Base-by-base conservation (phyloP, 2,329 filamentous ascomycete genomes). In the Exophiala sideris region DNA sequence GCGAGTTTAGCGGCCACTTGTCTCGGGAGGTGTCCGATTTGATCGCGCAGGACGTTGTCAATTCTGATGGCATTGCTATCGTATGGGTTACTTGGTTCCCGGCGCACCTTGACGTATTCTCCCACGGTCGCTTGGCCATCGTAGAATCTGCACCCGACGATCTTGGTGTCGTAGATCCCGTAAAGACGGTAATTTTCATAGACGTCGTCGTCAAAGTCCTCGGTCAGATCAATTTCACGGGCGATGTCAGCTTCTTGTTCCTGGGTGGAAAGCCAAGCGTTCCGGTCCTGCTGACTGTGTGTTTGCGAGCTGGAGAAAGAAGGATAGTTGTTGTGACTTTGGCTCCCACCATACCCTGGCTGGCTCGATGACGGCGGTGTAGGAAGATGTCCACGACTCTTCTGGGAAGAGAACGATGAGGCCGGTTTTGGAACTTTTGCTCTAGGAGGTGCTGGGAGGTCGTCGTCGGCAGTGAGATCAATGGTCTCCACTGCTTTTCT, bases 1-100 rank as follows among this genome's bases (percentile, higher is more conserved):
- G 88, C 84, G 49, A 96, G 72, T 68, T 88, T 92, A n/a, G 76
- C 73, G 1, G 85, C 89, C 18, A 89, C 66, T 1, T 71, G 76
- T 10, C 82, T 77, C 5, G 88, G 86, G 38, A 95, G 76, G 69
- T 95, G 89, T 1, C 90, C 90, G 62, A 95, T 88, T 64, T 95
- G 89, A 6, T 70, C 68, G 12, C 83, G 80, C 65, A 87, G 80
- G 11, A 91, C 88, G 68, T 94, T 95, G 63, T 88, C 79, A 1
- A 95, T 82, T 4, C 83, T 81, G 53, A 95, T 89, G 0, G 89
- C 89, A 70, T 94, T 94, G 5, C 62, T 59, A 66, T 94, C 88
- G 65, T 87, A 88, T 61, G 71, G 75, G 64, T 92, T 92, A 1
- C 70, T 65, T 1, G 87, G 85, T 65, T 92, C 86, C 65, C 88